Evolutionary conservation across 495 filamentous ascomycete genomes (phyloP).

Genomic region (Thermothielavioides terrestris): DNA sequence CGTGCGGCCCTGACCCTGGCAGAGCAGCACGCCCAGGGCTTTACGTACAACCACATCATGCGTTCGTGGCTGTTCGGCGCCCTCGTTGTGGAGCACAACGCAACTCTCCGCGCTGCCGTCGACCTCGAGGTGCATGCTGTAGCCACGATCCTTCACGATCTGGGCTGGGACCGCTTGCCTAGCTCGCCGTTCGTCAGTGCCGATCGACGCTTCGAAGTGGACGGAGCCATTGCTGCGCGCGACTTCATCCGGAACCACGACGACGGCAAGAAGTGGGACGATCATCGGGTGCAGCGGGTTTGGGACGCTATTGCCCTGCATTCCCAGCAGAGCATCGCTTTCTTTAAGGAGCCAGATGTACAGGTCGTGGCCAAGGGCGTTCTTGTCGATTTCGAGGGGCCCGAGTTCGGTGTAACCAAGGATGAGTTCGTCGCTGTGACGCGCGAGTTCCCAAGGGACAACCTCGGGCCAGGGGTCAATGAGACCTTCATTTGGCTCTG

Average conservation of each 20-base stretch:
- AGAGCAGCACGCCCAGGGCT: background rate
- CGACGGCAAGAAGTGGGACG: background rate
- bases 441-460: background rate
- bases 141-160: background rate
- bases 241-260: background rate
- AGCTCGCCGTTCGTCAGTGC: background rate
- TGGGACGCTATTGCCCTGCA: background rate
- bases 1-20: background rate
- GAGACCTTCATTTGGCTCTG: background rate
- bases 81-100: background rate
- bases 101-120: background rate
- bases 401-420: background rate
- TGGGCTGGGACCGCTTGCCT: background rate
- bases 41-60: background rate
- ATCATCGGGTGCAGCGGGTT: background rate
- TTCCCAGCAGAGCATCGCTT: background rate
- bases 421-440: background rate
- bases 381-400: background rate
- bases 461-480: background rate
- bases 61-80: background rate
- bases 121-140: background rate
- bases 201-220: background rate
- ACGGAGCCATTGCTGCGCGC: background rate
- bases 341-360: background rate
- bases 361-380: background rate